These are phyloP conservation scores for Rhodotorula taiwanensis DNA, from an alignment of 768 basidiomycete genomes.

Conservation along the genomic window DNA sequence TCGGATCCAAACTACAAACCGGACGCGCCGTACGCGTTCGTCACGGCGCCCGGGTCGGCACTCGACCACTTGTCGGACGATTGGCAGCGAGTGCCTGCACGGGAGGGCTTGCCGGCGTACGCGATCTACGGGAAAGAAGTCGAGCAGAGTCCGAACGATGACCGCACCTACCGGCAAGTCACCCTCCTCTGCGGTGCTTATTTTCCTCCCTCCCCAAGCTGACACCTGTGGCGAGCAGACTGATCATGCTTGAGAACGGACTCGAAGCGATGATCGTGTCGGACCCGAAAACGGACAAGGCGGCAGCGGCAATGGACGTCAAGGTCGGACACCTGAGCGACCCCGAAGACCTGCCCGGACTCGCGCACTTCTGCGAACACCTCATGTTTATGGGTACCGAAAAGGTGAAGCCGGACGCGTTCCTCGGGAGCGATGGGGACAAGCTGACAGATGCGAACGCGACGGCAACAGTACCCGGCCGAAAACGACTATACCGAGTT, in stretches of 20 bases:
- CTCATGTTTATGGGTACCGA: slow-evolving; percentile 70
- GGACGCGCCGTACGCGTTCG: slow-evolving; percentile 18
- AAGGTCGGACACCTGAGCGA: slow-evolving; percentile 89
- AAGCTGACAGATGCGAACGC: not conserved
- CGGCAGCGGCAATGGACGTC: slow-evolving; percentile 88
- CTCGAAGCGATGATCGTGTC: slow-evolving; percentile 77
- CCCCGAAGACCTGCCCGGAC: slow-evolving; percentile 86
- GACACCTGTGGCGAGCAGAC: slow-evolving; percentile 41
- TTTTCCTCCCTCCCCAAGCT: not conserved
- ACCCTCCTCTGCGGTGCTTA: not conserved
- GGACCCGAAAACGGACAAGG: slow-evolving; percentile 82
- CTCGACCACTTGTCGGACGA: slow-evolving; percentile 13
- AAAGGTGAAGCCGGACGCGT: slow-evolving; percentile 52
- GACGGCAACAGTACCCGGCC: slow-evolving; percentile 70
- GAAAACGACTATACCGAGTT: slow-evolving; percentile 90
- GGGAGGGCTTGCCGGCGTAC: slow-evolving; percentile 41
- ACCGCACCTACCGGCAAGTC: slow-evolving; percentile 57
- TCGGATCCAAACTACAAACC: slow-evolving; percentile 19
- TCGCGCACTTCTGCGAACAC: slow-evolving; percentile 95
- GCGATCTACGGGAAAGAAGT: slow-evolving; percentile 57
- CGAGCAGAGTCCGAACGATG: slow-evolving; percentile 67
- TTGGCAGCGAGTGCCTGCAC: slow-evolving; percentile 8
- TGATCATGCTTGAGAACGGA: slow-evolving; percentile 80
- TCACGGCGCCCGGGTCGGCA: slow-evolving; percentile 9
- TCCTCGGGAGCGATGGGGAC: not conserved